Evolutionary conservation across 2,329 filamentous ascomycete species (phyloP), one percentile per base, ranked within the genome.

Genomic region (Pseudocercospora musae): DNA sequence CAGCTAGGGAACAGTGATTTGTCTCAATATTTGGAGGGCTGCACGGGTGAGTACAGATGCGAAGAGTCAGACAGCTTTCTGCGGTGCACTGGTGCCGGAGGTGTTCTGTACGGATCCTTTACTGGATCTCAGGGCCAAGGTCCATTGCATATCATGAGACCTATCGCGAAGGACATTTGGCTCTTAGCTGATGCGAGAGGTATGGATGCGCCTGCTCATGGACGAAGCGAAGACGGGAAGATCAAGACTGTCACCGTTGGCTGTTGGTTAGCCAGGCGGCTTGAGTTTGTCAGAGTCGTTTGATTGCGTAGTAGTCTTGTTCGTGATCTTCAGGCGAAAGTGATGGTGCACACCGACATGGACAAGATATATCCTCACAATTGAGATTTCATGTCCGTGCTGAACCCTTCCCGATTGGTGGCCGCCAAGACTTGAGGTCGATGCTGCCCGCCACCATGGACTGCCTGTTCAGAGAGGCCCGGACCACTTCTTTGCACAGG

Each of bases 81-180:
- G 63, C 69, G 71, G 48, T 74, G 74, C 59, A 68, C 61, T 4
- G 77, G 77, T 4, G 65, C 66, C 4, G 72, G 73, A n/a, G 74
- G 71, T 8, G 68, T 78, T 61, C 57, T 81, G n/a, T 80, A 80
- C 59, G 79, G 77, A 6, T 68, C 70, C 1, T 80, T 81, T 61
- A 72, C 77, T 57, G 79, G 79, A 4, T 80, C 72, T 58, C 66
- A 81, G 3, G 79, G 79, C 1, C 68, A 68, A 13, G 78, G 79
- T 1, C 74, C 77, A 1, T 67, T 70, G 2, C 73, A 75, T 56
- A 60, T 76, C 2, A 78, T 81, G 73, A 66, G 69, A 11, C 73
- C 74, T 31, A 58, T 81, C 4, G 78, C 76, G 2, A 68, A 74
- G 33, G 74, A 80, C 64, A 70, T 80, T 2, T 81, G 77, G 75